Base-by-base conservation (phyloP, 257 asterid genomes). In the Przewalskia tangutica region DNA sequence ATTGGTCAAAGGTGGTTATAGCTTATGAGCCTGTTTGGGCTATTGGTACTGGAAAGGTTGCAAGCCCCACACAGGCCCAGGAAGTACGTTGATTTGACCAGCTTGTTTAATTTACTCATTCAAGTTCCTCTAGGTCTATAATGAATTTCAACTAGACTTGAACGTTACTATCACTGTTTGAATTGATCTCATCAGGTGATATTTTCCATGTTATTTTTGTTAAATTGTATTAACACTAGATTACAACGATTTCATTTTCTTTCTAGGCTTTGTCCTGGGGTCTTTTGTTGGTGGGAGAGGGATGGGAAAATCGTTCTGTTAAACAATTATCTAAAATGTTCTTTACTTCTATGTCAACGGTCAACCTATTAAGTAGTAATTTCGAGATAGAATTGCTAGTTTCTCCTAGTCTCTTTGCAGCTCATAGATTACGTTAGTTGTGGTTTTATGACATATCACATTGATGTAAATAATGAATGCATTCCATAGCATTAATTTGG, bases 21-120 rank as follows among this genome's bases (percentile, higher is more conserved):
- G 99, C 99, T 75, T 95, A 95, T 84, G 99, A 95, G 90, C 99
- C 99, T 86, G 99, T 95, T 84, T 95, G 99, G 99, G 99, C 99
- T 84, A 95, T 95, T 89, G 99, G 99, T 83, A 95, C 99, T 60
- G 99, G 99, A 81, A 94, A 92, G 91, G 99, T 95, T 56, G 99
- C 99, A 60, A 68, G 87, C 73, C 97, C 99, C 82, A 97, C 95
- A 70, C 99, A 95, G 89, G 99, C 98, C 83, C 98, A 95, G 87
- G 99, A 95, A 86, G 99, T 95, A 91, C 91, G 95, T 85, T 81
- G 32, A 50, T 63, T 8, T 80, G 46, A 40, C 23, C 59, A 82
- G 46, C 67, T 16, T 44, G 12, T 16, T 13, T 50, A 54, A 7
- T 73, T 73, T 48, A 0, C 44, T 23, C 14, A 11, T 7, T 73